Evolutionary conservation across 2,329 filamentous ascomycete genomes (phyloP).

Genomic region (Bipolaris zeicola): DNA sequence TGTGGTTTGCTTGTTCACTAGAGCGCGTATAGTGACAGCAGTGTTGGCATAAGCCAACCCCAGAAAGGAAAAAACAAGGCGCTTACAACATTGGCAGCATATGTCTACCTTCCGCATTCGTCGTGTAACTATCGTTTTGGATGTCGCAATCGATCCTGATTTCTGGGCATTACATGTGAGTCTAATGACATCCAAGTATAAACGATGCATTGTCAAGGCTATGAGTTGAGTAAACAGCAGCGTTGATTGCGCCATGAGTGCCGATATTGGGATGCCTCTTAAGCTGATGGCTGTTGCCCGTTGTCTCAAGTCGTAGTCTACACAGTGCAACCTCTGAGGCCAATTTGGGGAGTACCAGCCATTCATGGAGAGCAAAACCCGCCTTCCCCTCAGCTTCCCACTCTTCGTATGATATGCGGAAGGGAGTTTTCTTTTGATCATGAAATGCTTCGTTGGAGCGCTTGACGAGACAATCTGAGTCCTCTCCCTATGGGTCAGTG

Average conservation of each 20-base stretch:
- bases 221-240: not conserved
- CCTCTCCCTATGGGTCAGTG: not conserved
- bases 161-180: not conserved
- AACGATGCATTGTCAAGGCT: not conserved
- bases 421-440: too few species aligned
- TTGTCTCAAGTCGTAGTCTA: not conserved
- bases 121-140: not conserved
- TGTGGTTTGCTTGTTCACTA: too few species aligned
- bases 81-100: not conserved
- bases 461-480: not conserved
- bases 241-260: not conserved
- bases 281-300: not conserved
- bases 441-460: not conserved
- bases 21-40: constrained; percentile 8
- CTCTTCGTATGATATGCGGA: not conserved
- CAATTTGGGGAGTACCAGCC: not conserved
- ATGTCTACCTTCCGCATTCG: not conserved
- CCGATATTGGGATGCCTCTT: not conserved
- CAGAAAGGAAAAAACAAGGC: not conserved
- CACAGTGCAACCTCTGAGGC: not conserved
- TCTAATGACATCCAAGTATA: not conserved
- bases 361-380: not conserved
- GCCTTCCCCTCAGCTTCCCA: too few species aligned
- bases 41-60: not conserved
- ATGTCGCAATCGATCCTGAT: not conserved